These are phyloP conservation scores for Paratinospora sagittata DNA, from an alignment of 164 flowering plant species.

Conservation along the genomic window DNA sequence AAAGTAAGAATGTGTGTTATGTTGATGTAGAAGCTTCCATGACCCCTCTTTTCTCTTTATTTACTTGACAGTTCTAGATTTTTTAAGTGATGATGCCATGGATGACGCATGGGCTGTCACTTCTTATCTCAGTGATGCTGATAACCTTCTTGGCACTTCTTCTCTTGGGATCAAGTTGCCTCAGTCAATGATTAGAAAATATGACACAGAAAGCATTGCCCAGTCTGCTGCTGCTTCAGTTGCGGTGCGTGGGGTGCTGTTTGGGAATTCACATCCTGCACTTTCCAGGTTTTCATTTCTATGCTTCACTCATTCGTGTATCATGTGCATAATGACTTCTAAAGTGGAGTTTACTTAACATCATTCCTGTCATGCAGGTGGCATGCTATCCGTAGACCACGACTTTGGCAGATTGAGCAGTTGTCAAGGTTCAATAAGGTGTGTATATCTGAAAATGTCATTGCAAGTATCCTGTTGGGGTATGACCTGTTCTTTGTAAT, in stretches of 20 bases:
- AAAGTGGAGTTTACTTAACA: conserved; percentile 2
- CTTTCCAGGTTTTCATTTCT: conserved; percentile 50
- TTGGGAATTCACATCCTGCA: conserved; percentile 69
- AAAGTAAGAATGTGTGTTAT: neutral
- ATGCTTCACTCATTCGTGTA: neutral
- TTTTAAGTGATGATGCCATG: conserved; percentile 69
- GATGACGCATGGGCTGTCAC: conserved; percentile 69
- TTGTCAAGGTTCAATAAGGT: conserved; percentile 57
- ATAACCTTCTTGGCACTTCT: conserved; percentile 55
- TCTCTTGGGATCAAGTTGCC: conserved; percentile 22
- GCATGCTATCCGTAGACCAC: conserved; percentile 88
- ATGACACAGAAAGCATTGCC: conserved; percentile 52
- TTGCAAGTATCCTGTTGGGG: neutral
- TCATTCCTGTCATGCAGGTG: conserved; percentile 48
- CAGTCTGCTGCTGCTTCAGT: conserved; percentile 85
- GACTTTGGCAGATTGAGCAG: conserved; percentile 82
- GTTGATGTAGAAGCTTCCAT: neutral
- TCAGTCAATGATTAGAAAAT: conserved; percentile 25
- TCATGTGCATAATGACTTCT: conserved; percentile 1
- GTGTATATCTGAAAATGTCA: conserved; percentile 2
- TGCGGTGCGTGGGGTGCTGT: conserved; percentile 86
- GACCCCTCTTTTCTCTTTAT: neutral
- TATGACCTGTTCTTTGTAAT: neutral
- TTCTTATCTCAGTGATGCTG: conserved; percentile 83
- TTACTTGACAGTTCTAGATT: conserved; percentile 71